Base-by-base conservation (phyloP, 2,329 filamentous ascomycete genomes). In the Nemania abortiva region DNA sequence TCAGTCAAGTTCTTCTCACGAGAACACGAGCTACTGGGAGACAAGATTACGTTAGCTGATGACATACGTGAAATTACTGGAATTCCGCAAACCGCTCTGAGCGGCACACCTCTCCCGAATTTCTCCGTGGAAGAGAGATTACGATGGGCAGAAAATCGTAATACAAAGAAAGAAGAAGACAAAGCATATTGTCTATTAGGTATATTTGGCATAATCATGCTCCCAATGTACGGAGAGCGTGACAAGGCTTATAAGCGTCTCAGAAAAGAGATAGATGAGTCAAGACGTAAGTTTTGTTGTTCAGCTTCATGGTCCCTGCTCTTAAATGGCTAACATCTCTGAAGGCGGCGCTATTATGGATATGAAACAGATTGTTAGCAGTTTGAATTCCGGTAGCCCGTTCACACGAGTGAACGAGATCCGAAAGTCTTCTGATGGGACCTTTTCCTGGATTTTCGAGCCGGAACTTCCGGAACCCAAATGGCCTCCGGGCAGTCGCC, bases 41-140 rank as follows among this genome's bases (percentile, higher is more conserved):
- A 57, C 29, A 20, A 29, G 29, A 57, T 20, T 18, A 39, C 54
- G 27, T 29, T 57, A 13, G 29, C 54, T 18, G 18, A 6, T 18
- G 39, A 57, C 10, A 57, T 57, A 37, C 54, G 39, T 37, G 31
- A 42, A 18, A 42, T 39, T 57, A 39, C 54, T 13, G 54, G 54
- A 2, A 57, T 57, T 20, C 15, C 54, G 20, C 31, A 39, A 18
- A 7, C 5, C 5, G 54, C 54, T 57, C 54, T 57, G n/a, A 2
- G 9, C 22, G 54, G 54, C 10, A 13, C 54, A 39, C 39, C 54
- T 37, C 24, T 39, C 39, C 54, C 39, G 24, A 9, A 57, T 18
- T 57, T 57, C 15, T 37, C 31, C 27, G 54, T 57, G 24, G 27
- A 57, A 39, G 54, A 57, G 54, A 24, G 54, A 37, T 37, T 57